Conservation (phyloP, 306 rosid species). For the Lupinus albus region DNA sequence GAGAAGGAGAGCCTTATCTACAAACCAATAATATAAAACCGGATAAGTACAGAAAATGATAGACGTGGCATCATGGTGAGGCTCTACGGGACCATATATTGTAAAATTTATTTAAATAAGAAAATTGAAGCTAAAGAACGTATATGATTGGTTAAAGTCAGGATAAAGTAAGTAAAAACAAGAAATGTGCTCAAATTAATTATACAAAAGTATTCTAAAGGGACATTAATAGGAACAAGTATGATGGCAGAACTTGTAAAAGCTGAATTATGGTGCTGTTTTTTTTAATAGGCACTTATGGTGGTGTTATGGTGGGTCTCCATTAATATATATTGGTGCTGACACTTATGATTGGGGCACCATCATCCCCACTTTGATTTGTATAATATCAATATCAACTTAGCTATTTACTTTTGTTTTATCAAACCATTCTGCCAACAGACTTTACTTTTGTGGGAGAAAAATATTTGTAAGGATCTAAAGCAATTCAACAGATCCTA, state of each 20-base stretch:
- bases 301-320: conserved; percentile 52
- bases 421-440: conserved; percentile 36
- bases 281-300: too few species aligned
- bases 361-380: conserved; percentile 40
- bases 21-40: conserved; percentile 15
- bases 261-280: too few species aligned
- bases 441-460: conserved; percentile 39
- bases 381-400: conserved; percentile 23
- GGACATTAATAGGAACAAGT: conserved; percentile 36
- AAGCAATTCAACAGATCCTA: conserved; percentile 40
- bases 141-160: conserved; percentile 16
- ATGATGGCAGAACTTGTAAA: conserved; percentile 40
- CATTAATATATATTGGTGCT: conserved; percentile 62
- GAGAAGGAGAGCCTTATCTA: conserved; percentile 36
- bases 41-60: conserved; percentile 34
- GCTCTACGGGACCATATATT: conserved; percentile 13
- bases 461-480: conserved; percentile 39
- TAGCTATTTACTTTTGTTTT: conserved; percentile 26
- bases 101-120: conserved; percentile 7
- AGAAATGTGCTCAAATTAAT: conserved; percentile 34
- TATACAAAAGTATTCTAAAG: conserved; percentile 32
- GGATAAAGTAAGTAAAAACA: conserved; percentile 14
- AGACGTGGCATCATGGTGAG: conserved; percentile 32
- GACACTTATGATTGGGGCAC: conserved; percentile 43
- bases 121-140: conserved; percentile 29